These are phyloP conservation scores for Colletotrichum ledebouriae DNA, from an alignment of 2,329 filamentous ascomycete genomes.

Conservation along the genomic window DNA sequence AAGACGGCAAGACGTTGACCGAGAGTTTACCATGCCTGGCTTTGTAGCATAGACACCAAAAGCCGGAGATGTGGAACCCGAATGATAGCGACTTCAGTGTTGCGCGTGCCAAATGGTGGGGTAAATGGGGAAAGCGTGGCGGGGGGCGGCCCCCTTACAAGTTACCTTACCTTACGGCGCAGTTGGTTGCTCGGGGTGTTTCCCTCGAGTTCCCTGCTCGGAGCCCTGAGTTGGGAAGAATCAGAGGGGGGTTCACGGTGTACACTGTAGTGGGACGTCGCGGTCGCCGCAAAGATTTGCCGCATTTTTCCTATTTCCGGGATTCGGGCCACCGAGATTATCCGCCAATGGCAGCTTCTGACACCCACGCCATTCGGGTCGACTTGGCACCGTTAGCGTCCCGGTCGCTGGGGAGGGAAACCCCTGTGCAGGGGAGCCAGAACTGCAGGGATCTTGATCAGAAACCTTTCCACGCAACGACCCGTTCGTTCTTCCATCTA, in stretches of 20 bases:
- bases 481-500: too few relatives aligned
- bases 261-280: not conserved
- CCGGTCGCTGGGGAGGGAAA: conserved; percentile 29
- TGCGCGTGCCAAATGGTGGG: conserved; percentile 40
- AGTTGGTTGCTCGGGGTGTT: conserved; percentile 14
- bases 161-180: not conserved
- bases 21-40: too few relatives aligned
- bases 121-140: conserved; percentile 39
- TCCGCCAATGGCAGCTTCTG: conserved; percentile 38
- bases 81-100: conserved; percentile 17
- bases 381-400: conserved; percentile 38
- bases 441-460: conserved; percentile 12
- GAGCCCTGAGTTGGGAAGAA: not conserved
- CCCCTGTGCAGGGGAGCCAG: conserved; percentile 4
- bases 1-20: too few relatives aligned
- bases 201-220: conserved; percentile 1
- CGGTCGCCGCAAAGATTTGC: conserved; percentile 39
- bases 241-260: too few relatives aligned
- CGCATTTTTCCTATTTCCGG: conserved; percentile 43
- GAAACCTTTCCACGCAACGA: not conserved
- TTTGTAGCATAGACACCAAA: not conserved
- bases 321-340: conserved; percentile 37
- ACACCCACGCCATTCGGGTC: conserved; percentile 14
- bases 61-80: conserved; percentile 25
- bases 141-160: conserved; percentile 12